Base-by-base conservation (phyloP, 139 green algal species). In the Micractinium conductrix region DNA sequence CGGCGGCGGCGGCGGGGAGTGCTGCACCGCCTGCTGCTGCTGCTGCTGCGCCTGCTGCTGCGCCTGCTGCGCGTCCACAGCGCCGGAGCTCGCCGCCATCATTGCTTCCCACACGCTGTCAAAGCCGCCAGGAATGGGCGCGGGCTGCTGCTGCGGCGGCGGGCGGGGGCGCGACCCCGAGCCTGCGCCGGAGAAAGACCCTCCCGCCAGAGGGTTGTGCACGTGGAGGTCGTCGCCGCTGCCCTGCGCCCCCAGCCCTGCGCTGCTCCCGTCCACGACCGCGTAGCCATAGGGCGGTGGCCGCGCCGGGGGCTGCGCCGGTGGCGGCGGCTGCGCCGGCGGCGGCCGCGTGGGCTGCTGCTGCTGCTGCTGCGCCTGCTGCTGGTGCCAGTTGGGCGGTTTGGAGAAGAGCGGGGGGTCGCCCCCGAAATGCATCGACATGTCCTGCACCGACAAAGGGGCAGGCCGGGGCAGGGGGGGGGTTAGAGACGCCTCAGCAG, bases 381-480 rank as follows among this genome's bases (percentile, higher is more conserved):
- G 24, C 9, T 87, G 63, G 44, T 35, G 12, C 58, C 40, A 58
- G 58, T 87, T 85, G 8, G 89, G 84, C 0, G 92, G 92, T 83
- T 94, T 93, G 30, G 92, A 90, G 85, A 93, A 98, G n/a, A 98
- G 88, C 0, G 95, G 95, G 0, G 95, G 95, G 40, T 98, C 93
- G 4, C 89, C 71, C 22, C 95, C 94, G 89, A 98, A 98, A 35
- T 93, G 79, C 53, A 96, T 93, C 2, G 89, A 92, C 72, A 93
- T 89, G 87, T 95, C 91, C 38, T 93, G 85, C 21, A 87, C 26
- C 0, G 33, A 19, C 33, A 43, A 3, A 24, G 67, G 17, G 12
- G 43, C 28, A 78, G 1, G 43, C n/a, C n/a, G n/a, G n/a, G n/a
- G n/a, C n/a, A n/a, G n/a, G n/a, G n/a, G n/a, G n/a, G n/a, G n/a